phyloP scores from a whole-genome alignment of 495 filamentous ascomycete species.

The Hypoxylon rickii region DNA sequence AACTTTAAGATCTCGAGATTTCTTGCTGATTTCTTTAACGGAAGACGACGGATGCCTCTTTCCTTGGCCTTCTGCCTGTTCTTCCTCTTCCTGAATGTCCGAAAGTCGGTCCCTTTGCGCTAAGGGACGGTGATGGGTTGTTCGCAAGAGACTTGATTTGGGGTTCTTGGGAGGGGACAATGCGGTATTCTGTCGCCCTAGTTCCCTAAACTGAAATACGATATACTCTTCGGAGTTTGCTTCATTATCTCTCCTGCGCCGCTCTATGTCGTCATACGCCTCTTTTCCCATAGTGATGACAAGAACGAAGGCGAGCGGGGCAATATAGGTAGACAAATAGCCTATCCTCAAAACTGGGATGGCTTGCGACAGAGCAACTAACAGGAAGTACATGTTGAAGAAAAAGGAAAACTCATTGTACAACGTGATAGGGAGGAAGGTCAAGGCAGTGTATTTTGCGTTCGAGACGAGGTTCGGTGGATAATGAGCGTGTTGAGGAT shows the following conservation, averaged over 20 bases:
- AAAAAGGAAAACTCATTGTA: constrained; percentile 99
- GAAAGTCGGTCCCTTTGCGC: constrained; percentile 48
- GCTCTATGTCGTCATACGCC: constrained; percentile 88
- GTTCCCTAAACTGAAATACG: constrained; percentile 69
- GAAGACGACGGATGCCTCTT: constrained; percentile 44
- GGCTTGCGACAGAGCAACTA: constrained; percentile 91
- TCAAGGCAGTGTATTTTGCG: constrained; percentile 96
- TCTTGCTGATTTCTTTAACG: constrained; percentile 70
- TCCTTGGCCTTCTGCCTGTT: constrained; percentile 53
- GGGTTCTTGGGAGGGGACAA: constrained; percentile 42
- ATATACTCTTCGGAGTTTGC: constrained; percentile 92
- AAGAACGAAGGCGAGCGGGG: constrained; percentile 89
- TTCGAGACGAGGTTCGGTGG: constrained; percentile 92
- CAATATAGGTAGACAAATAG: constrained; percentile 92
- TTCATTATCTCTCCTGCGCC: constrained; percentile 84
- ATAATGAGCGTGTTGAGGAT: constrained; percentile 58
- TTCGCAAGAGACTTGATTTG: constrained; percentile 42
- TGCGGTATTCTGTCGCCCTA: constrained; percentile 34
- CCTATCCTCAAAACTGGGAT: constrained; percentile 89
- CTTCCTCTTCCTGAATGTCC: constrained; percentile 59
- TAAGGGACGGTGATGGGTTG: constrained; percentile 35
- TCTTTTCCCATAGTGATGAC: constrained; percentile 93
- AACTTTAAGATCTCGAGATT: constrained; percentile 87
- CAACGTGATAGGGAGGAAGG: constrained; percentile 88
- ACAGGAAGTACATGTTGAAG: constrained; percentile 97